Evolutionary conservation across 345 rosid species (phyloP).

Genomic region (Gossypioides kirkii): DNA sequence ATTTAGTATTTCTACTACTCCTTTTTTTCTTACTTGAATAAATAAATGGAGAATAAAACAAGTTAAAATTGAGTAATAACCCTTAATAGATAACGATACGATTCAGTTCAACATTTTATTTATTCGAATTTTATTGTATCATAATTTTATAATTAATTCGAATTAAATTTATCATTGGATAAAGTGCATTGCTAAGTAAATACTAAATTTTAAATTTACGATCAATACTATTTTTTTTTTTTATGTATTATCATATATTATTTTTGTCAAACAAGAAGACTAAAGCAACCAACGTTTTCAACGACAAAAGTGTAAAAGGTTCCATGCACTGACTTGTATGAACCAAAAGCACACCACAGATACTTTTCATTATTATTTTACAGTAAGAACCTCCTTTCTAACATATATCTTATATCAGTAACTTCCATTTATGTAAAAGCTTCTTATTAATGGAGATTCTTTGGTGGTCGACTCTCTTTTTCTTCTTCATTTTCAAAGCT

Average conservation of each 20-base stretch:
- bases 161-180: not conserved
- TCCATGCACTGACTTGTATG: not conserved
- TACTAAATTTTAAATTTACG: too few species aligned
- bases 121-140: slow-evolving; percentile 7
- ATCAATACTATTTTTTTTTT: fast-evolving
- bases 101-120: not conserved
- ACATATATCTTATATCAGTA: not conserved
- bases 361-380: not conserved
- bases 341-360: not conserved
- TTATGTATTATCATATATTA: not conserved
- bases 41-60: not conserved
- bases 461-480: not conserved
- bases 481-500: not conserved
- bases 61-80: slow-evolving; percentile 4
- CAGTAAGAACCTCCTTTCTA: not conserved
- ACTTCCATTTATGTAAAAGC: not conserved
- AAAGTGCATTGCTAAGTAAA: not conserved
- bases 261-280: not conserved
- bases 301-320: not conserved
- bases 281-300: not conserved
- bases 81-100: not conserved
- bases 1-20: not conserved
- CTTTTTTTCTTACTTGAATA: not conserved
- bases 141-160: not conserved
- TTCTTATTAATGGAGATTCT: slow-evolving; percentile 1